Conservation (phyloP, 2,329 filamentous ascomycete genomes). For the Rhinocladiella similis region DNA sequence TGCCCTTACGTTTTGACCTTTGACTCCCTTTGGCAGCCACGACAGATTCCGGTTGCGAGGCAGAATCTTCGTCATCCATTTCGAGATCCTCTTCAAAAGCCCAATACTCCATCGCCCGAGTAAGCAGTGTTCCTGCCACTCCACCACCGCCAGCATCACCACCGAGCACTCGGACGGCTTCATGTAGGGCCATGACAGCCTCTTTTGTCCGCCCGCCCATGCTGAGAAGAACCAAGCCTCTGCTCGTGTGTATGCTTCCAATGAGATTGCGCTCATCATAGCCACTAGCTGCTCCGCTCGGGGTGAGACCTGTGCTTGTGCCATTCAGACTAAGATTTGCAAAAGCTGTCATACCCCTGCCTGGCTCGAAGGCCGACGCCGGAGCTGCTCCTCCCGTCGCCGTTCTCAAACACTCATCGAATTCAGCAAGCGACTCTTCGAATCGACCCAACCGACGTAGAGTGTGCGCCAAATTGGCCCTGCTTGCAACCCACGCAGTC, state of each 20-base stretch:
- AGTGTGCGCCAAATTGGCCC: constrained; percentile 87
- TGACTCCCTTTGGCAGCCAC: not conserved
- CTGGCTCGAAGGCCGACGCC: constrained; percentile 17
- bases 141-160: constrained; percentile 50
- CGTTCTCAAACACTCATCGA: constrained; percentile 81
- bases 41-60: constrained; percentile 6
- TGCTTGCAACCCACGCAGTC: constrained; percentile 76
- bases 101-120: constrained; percentile 48
- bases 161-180: constrained; percentile 55
- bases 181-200: constrained; percentile 79
- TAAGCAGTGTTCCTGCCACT: constrained; percentile 46
- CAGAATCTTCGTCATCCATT: constrained; percentile 13
- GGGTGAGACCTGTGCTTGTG: constrained; percentile 18
- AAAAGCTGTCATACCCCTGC: constrained; percentile 20
- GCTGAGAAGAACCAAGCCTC: constrained; percentile 82
- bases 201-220: constrained; percentile 68
- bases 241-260: constrained; percentile 48
- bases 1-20: constrained; percentile 15
- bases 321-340: constrained; percentile 21
- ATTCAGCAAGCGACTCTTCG: constrained; percentile 72
- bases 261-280: constrained; percentile 49
- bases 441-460: constrained; percentile 71
- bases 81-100: constrained; percentile 39
- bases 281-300: constrained; percentile 42
- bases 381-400: constrained; percentile 65